A percentile compares a stretch with the other conserved stretches of the same genome.
phyloP scores from a whole-genome alignment of 768 basidiomycete species.

The Leccinum aurantiacum region DNA sequence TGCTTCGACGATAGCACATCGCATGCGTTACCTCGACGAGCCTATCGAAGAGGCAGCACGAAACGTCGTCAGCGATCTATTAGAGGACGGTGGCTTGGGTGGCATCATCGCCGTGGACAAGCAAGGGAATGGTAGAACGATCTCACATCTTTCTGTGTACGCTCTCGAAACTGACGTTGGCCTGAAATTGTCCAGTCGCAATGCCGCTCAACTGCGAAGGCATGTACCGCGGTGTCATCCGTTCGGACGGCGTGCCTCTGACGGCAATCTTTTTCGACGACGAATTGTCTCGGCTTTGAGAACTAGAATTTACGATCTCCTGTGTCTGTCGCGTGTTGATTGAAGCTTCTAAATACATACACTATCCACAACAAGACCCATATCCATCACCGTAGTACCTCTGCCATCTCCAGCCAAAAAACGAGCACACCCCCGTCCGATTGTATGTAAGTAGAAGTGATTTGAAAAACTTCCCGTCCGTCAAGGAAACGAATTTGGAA shows the following conservation, averaged over 20 bases:
- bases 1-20: conserved; percentile 62
- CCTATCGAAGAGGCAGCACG: conserved; percentile 55
- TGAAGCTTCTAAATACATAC: background rate
- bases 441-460: too few relatives aligned
- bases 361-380: too few relatives aligned
- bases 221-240: conserved; percentile 81
- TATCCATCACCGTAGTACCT: too few relatives aligned
- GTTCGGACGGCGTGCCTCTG: conserved; percentile 64
- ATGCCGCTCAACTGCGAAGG: conserved; percentile 75
- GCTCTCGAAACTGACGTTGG: background rate
- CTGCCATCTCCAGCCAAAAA: too few relatives aligned
- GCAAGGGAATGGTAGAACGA: conserved; percentile 57
- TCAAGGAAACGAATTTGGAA: too few relatives aligned
- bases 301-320: background rate
- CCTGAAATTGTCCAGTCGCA: conserved; percentile 46
- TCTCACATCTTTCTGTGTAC: conserved; percentile 9
- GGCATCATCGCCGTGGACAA: conserved; percentile 75
- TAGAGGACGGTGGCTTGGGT: conserved; percentile 60
- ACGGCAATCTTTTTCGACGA: conserved; percentile 82
- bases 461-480: too few relatives aligned
- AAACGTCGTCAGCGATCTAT: conserved; percentile 57
- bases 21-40: conserved; percentile 61
- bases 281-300: conserved; percentile 31
- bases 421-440: too few relatives aligned
- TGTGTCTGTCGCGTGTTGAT: background rate